Percentiles rank a stretch among this genome's conserved stretches.
phyloP scores from a whole-genome alignment of 306 rosid species.

The Astragalus membranaceus region DNA sequence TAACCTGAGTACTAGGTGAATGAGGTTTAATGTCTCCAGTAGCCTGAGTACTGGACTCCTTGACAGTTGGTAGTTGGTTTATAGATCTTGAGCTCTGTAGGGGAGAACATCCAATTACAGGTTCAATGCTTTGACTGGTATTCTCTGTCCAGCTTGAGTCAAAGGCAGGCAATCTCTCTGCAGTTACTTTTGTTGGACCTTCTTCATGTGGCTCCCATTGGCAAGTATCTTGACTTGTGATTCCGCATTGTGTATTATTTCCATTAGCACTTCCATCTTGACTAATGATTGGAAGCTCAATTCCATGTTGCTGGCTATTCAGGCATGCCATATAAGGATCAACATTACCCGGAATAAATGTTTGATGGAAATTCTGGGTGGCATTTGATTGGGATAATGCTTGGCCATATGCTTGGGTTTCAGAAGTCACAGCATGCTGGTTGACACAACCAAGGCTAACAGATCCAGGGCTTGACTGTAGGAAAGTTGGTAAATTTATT shows the following conservation, averaged over 20 bases:
- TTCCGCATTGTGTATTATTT: neutral
- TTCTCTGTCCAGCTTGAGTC: slow-evolving; percentile 29
- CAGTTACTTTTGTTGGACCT: slow-evolving; percentile 9
- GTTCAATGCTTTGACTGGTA: slow-evolving; percentile 29
- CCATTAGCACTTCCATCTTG: slow-evolving; percentile 7
- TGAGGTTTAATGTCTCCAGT: neutral
- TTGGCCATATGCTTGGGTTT: slow-evolving; percentile 18
- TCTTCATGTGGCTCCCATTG: slow-evolving; percentile 15
- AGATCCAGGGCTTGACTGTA: slow-evolving; percentile 16
- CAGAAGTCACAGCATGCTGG: slow-evolving; percentile 24
- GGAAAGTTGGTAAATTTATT: neutral
- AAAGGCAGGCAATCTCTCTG: slow-evolving; percentile 7
- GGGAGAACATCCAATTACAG: slow-evolving; percentile 17
- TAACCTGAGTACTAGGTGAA: neutral
- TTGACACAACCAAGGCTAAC: slow-evolving; percentile 14
- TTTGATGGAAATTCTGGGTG: slow-evolving; percentile 16
- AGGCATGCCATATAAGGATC: slow-evolving; percentile 19
- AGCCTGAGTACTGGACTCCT: slow-evolving; percentile 20
- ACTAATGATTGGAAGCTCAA: slow-evolving; percentile 19
- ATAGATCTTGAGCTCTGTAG: slow-evolving; percentile 22
- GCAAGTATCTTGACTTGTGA: slow-evolving; percentile 18
- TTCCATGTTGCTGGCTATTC: slow-evolving; percentile 16
- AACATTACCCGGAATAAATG: slow-evolving; percentile 27
- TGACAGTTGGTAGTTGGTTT: slow-evolving; percentile 11
- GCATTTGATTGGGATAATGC: slow-evolving; percentile 21